Evolutionary conservation across 441 rosid genomes (phyloP).

Genomic region (Adansonia madagascariensis): DNA sequence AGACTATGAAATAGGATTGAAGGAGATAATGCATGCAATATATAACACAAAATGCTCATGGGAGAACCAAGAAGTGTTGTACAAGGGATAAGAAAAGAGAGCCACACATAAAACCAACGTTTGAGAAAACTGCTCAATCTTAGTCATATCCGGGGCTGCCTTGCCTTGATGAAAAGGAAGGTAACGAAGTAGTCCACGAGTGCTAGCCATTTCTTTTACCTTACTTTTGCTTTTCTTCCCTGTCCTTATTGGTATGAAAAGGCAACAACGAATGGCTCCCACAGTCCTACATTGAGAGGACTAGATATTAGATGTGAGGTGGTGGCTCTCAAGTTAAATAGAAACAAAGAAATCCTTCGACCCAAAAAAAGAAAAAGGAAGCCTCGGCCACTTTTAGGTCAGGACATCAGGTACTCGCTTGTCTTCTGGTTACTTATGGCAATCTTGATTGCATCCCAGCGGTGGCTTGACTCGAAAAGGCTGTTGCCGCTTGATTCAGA

Average conservation of each 20-base stretch:
- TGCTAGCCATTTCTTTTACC: slow-evolving; percentile 33
- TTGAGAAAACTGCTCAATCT: slow-evolving; percentile 45
- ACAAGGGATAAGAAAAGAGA: slow-evolving; percentile 90
- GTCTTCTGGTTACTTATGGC: slow-evolving; percentile 30
- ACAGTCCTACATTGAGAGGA: neutral
- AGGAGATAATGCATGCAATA: slow-evolving; percentile 41
- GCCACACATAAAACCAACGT: slow-evolving; percentile 82
- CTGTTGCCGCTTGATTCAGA: neutral
- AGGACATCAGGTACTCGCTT: slow-evolving; percentile 30
- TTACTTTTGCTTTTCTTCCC: slow-evolving; percentile 32
- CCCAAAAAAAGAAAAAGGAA: neutral
- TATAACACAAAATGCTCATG: slow-evolving; percentile 31
- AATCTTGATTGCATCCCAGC: neutral
- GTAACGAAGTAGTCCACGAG: slow-evolving; percentile 61
- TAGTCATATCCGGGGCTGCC: slow-evolving; percentile 46
- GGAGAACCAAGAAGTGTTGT: slow-evolving; percentile 32
- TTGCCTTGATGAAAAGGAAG: slow-evolving; percentile 46
- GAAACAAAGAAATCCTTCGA: neutral
- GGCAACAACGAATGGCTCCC: slow-evolving; percentile 33
- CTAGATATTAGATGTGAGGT: slow-evolving; percentile 34
- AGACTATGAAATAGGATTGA: slow-evolving; percentile 27
- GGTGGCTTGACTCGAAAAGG: neutral
- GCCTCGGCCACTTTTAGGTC: neutral
- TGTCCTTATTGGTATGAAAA: slow-evolving; percentile 38
- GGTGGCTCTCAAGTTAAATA: slow-evolving; percentile 33